Conservation (phyloP, 495 filamentous ascomycete species). For the Podospora bellae-mahoneyi region DNA sequence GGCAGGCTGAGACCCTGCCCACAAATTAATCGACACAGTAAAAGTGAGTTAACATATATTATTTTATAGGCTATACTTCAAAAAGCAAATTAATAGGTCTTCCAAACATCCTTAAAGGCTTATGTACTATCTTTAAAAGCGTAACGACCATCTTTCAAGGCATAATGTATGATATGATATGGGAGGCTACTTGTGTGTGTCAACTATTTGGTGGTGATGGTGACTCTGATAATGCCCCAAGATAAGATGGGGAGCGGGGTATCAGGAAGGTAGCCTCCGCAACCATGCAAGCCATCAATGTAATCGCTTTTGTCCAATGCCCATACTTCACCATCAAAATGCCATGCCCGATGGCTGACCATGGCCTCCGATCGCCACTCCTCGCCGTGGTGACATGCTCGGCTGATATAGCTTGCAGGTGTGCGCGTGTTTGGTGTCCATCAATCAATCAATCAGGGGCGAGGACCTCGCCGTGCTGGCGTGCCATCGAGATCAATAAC, state of each 20-base stretch:
- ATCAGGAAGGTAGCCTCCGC: background rate
- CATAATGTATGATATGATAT: too few relatives aligned
- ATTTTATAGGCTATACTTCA: too few relatives aligned
- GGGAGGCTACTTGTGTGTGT: too few relatives aligned
- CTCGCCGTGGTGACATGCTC: background rate
- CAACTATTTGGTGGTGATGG: too few relatives aligned
- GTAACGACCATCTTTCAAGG: too few relatives aligned
- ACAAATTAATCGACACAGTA: too few relatives aligned
- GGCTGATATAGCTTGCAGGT: background rate
- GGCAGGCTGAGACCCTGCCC: too few relatives aligned
- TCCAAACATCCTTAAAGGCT: too few relatives aligned
- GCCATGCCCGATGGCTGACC: background rate
- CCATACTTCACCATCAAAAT: background rate
- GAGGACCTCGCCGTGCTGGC: background rate
- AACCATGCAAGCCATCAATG: background rate
- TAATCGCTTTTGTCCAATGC: background rate
- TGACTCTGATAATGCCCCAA: too few relatives aligned
- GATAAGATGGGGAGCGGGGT: background rate
- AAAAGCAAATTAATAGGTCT: too few relatives aligned
- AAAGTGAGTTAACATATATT: too few relatives aligned
- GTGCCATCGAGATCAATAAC: slow-evolving; percentile 6
- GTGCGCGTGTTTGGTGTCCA: background rate
- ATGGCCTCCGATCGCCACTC: background rate
- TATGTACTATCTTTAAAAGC: too few relatives aligned
- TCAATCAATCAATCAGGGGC: background rate